Evolutionary conservation across 768 basidiomycete genomes (phyloP), one percentile per base, ranked within the genome.

Genomic region (Asterophora parasitica): DNA sequence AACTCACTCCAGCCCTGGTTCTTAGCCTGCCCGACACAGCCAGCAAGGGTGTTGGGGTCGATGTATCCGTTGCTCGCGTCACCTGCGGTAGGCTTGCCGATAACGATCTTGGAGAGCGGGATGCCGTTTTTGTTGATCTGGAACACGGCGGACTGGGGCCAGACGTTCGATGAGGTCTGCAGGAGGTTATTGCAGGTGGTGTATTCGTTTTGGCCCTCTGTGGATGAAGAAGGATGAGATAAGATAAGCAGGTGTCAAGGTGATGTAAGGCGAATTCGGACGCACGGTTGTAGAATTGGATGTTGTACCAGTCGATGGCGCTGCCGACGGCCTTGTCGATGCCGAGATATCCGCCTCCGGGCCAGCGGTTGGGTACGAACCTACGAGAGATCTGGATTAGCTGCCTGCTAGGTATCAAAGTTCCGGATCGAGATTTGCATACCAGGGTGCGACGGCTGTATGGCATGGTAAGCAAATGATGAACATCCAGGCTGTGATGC

Each of bases 121-220:
- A 88, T 76, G 16, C 83, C 83, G 49, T 65, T 76, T 1, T 72
- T 71, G 39, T 76, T 74, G 51, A 83, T 81, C 59, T 82, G 74
- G 63, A 82, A 78, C 23, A 75, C 66, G 0, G 85, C 72, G 0
- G 82, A 74, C 32, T 81, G 45, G 5, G 86, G 88, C 79, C 80
- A 88, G 33, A 67, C 61, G 46, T 63, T 69, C 4, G 82, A 81
- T 6, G 83, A 86, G 1, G 72, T 61, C 3, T 68, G 78, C 38
- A 88, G 65, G 20, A 91, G 75, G 33, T 72, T 74, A 16, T 59
- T 41, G 60, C 84, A 87, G 20, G 80, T 82, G 7, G 79, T 81
- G 59, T 85, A 87, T 57, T 84, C 84, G 11, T 64, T 65, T n/a
- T 66, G 55, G 34, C 82, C 83, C 73, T 85, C 83, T 84, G 60